Conservation (phyloP, 2,329 filamentous ascomycete species). For the Exophiala viscosa region DNA sequence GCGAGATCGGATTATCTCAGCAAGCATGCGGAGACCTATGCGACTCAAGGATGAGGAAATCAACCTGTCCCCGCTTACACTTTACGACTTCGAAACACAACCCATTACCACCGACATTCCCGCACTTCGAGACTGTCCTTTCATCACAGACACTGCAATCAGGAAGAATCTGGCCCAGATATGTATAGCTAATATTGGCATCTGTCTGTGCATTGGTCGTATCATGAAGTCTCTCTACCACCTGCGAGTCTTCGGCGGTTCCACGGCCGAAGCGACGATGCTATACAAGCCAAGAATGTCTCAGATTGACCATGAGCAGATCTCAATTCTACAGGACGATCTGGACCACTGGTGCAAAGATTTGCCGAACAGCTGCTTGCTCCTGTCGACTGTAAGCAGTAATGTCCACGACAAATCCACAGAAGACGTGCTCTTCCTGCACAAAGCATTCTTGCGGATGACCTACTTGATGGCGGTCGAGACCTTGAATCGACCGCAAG, state of each 20-base stretch:
- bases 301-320: constrained; percentile 6
- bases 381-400: constrained; percentile 1
- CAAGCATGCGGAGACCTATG: constrained; percentile 88
- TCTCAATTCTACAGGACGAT: constrained; percentile 14
- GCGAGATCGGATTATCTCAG: constrained; percentile 83
- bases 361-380: constrained; percentile 15
- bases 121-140: constrained; percentile 6
- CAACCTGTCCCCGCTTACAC: constrained; percentile 8
- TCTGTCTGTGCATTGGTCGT: constrained; percentile 15
- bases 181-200: constrained; percentile 14
- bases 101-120: constrained; percentile 8
- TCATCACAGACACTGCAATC: constrained; percentile 4
- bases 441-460: constrained; percentile 16
- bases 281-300: constrained; percentile 17
- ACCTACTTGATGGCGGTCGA: constrained; percentile 20
- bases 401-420: not conserved
- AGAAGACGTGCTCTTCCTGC: constrained; percentile 12
- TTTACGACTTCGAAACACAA: constrained; percentile 17
- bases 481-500: constrained; percentile 17
- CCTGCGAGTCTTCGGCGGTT: constrained; percentile 16
- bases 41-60: constrained; percentile 74
- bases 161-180: constrained; percentile 18
- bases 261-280: constrained; percentile 20
- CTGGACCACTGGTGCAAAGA: constrained; percentile 18
- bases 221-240: constrained; percentile 18